These are phyloP conservation scores for Rhodamnia rubescens DNA, from an alignment of 345 rosid species.

Conservation along the genomic window DNA sequence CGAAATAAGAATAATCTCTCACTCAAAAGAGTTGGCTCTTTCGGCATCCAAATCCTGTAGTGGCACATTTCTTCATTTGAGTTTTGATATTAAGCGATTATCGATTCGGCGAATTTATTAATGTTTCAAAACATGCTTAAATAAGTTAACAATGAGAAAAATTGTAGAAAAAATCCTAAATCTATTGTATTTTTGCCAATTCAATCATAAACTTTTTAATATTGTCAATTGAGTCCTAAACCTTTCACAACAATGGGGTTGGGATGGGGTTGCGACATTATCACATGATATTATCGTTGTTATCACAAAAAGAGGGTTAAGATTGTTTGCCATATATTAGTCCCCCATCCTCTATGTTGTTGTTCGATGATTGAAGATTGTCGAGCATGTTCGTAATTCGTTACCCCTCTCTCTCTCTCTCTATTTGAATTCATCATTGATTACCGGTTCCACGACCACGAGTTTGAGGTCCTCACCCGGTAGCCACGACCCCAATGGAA, in stretches of 20 bases:
- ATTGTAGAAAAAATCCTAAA: too few species aligned
- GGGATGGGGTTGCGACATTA: background rate
- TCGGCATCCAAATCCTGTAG: background rate
- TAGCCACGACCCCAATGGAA: background rate
- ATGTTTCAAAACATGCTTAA: background rate
- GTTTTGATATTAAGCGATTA: background rate
- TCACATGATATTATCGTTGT: accelerated
- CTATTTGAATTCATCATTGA: background rate
- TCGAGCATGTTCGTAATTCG: background rate
- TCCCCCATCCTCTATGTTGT: background rate
- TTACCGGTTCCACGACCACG: background rate
- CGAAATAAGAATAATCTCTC: background rate
- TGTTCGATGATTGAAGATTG: background rate
- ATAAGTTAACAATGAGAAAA: background rate
- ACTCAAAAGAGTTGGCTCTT: background rate
- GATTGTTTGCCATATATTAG: too few species aligned
- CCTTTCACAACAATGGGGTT: too few species aligned
- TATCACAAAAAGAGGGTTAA: background rate
- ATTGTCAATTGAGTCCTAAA: too few species aligned
- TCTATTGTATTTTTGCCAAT: too few species aligned
- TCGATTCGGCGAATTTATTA: background rate
- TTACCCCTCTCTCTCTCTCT: background rate
- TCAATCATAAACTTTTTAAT: too few species aligned
- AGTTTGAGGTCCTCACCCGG: background rate
- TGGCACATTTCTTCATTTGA: background rate